These are phyloP conservation scores for Raddia distichophylla DNA, from an alignment of 176 grass and related monocot species.

Conservation along the genomic window DNA sequence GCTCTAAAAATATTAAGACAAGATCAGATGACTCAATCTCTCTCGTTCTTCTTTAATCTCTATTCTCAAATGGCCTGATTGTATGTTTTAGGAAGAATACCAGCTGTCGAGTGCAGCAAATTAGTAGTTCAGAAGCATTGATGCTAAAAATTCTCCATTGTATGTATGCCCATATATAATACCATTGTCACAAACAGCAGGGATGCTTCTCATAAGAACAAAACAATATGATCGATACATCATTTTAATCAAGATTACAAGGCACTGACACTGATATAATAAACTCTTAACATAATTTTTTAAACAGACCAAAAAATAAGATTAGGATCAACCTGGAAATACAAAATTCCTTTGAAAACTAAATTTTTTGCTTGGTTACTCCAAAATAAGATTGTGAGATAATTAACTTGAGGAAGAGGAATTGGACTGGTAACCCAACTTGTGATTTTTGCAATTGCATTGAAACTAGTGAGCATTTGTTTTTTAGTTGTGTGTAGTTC, in stretches of 20 bases:
- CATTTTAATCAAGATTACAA: background rate
- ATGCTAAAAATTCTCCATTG: background rate
- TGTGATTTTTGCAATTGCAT: no score
- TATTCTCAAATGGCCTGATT: background rate
- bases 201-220: background rate
- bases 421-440: no score
- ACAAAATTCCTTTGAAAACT: no score
- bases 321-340: background rate
- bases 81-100: background rate
- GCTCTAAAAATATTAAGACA: no score
- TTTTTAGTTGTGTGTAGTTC: no score
- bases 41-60: no score
- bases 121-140: background rate
- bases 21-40: no score
- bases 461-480: no score
- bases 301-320: background rate
- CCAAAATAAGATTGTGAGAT: no score
- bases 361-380: no score
- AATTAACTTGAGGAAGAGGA: no score
- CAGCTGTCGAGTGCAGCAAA: background rate
- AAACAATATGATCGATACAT: background rate
- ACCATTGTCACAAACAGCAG: background rate
- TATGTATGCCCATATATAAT: background rate
- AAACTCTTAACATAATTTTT: background rate
- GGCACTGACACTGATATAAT: background rate